Evolutionary conservation across 2,329 filamentous ascomycete species (phyloP).

Genomic region (Tolypocladium guangdongense): DNA sequence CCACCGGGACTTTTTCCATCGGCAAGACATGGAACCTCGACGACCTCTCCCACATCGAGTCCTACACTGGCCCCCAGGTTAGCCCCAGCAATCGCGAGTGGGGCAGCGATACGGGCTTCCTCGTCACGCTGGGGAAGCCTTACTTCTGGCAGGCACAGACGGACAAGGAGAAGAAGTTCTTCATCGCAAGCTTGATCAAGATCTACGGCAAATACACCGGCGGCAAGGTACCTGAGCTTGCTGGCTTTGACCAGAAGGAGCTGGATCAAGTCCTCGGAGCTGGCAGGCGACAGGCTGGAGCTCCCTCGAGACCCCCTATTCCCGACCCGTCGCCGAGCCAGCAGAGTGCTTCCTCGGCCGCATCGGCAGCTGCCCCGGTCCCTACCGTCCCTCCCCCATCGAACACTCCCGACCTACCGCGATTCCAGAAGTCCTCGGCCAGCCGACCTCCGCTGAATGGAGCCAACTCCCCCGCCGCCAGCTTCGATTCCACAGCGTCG

Average conservation of each 20-base stretch:
- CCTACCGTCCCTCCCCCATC: conserved; percentile 6
- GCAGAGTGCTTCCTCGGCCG: conserved; percentile 8
- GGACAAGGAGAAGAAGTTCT: conserved; percentile 96
- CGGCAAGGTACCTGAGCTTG: conserved; percentile 65
- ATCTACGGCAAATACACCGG: conserved; percentile 96
- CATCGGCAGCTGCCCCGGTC: conserved; percentile 6
- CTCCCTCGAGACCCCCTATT: conserved; percentile 13
- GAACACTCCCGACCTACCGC: conserved; percentile 13
- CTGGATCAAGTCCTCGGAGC: conserved; percentile 62
- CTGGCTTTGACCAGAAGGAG: conserved; percentile 74
- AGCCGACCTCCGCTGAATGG: conserved; percentile 27
- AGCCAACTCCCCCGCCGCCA: conserved; percentile 36
- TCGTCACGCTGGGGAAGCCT: conserved; percentile 80
- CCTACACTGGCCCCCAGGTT: conserved; percentile 55
- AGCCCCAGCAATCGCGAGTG: conserved; percentile 55
- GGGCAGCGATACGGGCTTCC: conserved; percentile 76
- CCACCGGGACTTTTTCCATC: conserved; percentile 88
- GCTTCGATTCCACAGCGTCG: conserved; percentile 36
- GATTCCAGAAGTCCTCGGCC: conserved; percentile 16
- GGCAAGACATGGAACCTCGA: conserved; percentile 98
- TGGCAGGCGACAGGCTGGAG: conserved; percentile 27
- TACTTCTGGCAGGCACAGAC: conserved; percentile 97
- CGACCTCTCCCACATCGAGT: conserved; percentile 74
- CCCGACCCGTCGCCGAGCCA: conserved; percentile 14
- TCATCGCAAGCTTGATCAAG: conserved; percentile 90